phyloP scores from a whole-genome alignment of 225 moss, liverwort and hornwort species.

The Asterella californica region DNA sequence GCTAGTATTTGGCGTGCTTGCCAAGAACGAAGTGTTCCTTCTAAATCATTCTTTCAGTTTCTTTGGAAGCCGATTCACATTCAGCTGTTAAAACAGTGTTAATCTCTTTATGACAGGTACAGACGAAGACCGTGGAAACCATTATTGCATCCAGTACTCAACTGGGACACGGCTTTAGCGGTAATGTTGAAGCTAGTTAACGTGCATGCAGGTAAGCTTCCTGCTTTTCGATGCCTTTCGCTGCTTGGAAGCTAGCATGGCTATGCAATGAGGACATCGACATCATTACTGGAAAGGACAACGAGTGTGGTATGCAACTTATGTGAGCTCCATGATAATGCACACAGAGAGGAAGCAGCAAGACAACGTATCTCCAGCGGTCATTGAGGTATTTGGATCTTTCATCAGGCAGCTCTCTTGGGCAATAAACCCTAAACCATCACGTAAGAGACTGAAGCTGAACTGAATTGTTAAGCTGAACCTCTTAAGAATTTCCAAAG shows the following conservation, averaged over 20 bases:
- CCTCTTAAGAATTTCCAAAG: too few species aligned
- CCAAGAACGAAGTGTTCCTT: too few species aligned
- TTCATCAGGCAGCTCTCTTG: not conserved
- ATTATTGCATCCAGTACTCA: constrained; percentile 19
- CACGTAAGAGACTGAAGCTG: too few species aligned
- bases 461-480: too few species aligned
- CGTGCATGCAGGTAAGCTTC: constrained; percentile 26
- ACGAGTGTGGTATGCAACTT: not conserved
- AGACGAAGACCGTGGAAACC: constrained; percentile 20
- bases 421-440: too few species aligned
- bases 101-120: not conserved
- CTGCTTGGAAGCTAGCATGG: too few species aligned
- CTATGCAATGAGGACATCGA: too few species aligned
- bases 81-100: too few species aligned
- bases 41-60: too few species aligned
- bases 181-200: constrained; percentile 32
- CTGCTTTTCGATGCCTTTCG: not conserved
- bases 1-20: too few species aligned
- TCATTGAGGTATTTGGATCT: constrained; percentile 27
- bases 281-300: not conserved
- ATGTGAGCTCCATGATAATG: not conserved
- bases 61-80: too few species aligned
- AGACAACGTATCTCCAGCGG: constrained; percentile 12
- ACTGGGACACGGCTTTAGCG: constrained; percentile 33
- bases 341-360: constrained; percentile 29